Evolutionary conservation across 2,329 filamentous ascomycete species (phyloP), one percentile per base, ranked within the genome.

Genomic region (Ceratocystis diversiconidia): DNA sequence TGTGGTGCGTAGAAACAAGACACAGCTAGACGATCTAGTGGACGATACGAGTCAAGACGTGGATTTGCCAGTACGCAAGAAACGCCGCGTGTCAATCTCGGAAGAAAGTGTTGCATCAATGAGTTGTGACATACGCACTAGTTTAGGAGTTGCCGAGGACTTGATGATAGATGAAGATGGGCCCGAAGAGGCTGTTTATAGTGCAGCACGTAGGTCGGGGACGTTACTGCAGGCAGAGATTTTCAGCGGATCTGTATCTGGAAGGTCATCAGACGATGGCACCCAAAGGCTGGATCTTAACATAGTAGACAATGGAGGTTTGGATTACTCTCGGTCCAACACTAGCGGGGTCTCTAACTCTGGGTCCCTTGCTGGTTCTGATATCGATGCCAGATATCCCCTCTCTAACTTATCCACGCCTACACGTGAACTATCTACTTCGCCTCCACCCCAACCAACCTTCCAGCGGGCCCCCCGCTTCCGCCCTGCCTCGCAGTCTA

Each of bases 391-490:
- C 12, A 41, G 36, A 41, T 15, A 15, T 15, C 36, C 36, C 36
- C 36, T 12, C 36, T 41, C 36, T 2, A 41, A 41, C 36, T 12
- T 41, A 15, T 41, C 36, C 36, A 41, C 36, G 10, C 36, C 36
- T 41, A 41, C 36, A 15, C 36, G 36, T 41, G 19, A 55, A 48
- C 28, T 28, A 59, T 17, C 17, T 62, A 60, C 65, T 55, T 68
- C 67, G 22, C 62, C 67, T 15, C 68, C 68, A 22, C 71, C 72
- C 15, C 75, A 77, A 61, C 76, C 76, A 2, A 73, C 73, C 0
- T 78, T 78, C 64, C 74, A 70, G 1, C 69, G 72, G 0, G 72
- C 76, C 1, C 76, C 76, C 8, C 75, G 76, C 25, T 78, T 78
- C 71, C 77, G 76, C 62, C 69, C 71, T 2, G 62, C 66, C 1